Base-by-base conservation (phyloP, 2,329 filamentous ascomycete genomes). In the Gliomastix tumulicola region DNA sequence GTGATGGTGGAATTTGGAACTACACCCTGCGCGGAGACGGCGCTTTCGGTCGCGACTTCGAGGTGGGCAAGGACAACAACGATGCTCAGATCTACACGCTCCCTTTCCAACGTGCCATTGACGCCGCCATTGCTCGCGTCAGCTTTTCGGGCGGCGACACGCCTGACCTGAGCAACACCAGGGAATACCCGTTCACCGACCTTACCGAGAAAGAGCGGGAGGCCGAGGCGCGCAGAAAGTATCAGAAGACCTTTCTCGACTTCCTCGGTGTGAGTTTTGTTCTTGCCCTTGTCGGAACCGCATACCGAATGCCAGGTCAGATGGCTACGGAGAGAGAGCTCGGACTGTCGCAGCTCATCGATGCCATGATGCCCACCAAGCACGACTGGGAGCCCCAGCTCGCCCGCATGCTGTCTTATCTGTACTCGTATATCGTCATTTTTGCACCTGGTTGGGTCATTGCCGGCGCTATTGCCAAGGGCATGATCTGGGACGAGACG, bases 301-400 rank as follows among this genome's bases (percentile, higher is more conserved):
- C 81, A 25, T 96, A 95, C 55, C 88, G 95, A 50, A 68, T 94
- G 39, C 86, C 87, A 1, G 89, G 89, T 6, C 79, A 88, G 49
- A 82, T 94, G 54, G 88, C 89, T 7, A 79, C 81, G 2, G 89
- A 96, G 61, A 71, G 89, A 37, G 89, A 96, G 63, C 69, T 79
- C 13, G 89, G 88, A 39, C 92, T 95, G 74, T 86, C 86, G 5
- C 85, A 89, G 44, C 69, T 96, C 18, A 79, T 96, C 30, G 83
- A 88, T 58, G 78, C 82, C 34, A 88, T 88, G 81, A 83, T 74
- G 77, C 38, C 77, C 78, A 62, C 68, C 68, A 36, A 71, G 68
- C 22, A 34, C 66, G 82, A 34, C 62, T 87, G 17, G 51, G 52
- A 56, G 32, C 43, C 49, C n/a, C 54, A 56, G 35, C 45, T 50